Evolutionary conservation across 2,329 filamentous ascomycete genomes (phyloP).

Genomic region (Exophiala spinifera): DNA sequence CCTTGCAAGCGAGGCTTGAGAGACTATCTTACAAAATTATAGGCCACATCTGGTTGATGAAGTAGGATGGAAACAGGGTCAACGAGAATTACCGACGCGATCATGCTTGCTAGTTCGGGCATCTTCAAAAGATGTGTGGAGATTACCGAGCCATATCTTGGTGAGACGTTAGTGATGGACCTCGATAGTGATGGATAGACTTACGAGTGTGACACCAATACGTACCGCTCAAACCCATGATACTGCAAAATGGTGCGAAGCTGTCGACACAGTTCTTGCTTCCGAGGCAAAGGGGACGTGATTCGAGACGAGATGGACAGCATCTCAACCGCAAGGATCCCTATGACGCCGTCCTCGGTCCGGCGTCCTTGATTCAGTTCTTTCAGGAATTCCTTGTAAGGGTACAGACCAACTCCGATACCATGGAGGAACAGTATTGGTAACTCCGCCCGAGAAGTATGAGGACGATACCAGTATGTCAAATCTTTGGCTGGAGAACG

Average conservation of each 20-base stretch:
- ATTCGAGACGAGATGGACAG: slow-evolving; percentile 50
- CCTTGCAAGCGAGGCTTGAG: background rate
- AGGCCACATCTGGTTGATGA: slow-evolving; percentile 67
- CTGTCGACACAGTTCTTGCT: slow-evolving; percentile 52
- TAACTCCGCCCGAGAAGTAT: slow-evolving; percentile 51
- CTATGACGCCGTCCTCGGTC: slow-evolving; percentile 11
- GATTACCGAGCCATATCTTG: slow-evolving; percentile 59
- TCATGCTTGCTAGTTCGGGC: slow-evolving; percentile 42
- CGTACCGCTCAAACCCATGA: slow-evolving; percentile 58
- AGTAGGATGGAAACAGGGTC: slow-evolving; percentile 66
- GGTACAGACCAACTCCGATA: slow-evolving; percentile 65
- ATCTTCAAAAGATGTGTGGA: slow-evolving; percentile 61
- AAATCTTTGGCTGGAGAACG: slow-evolving; percentile 9
- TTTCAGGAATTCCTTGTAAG: slow-evolving; percentile 58
- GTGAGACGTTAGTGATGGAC: background rate
- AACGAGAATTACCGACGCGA: slow-evolving; percentile 50
- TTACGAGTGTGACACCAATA: slow-evolving; percentile 59
- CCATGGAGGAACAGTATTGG: slow-evolving; percentile 69
- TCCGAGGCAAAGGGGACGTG: slow-evolving; percentile 8
- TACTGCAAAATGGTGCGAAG: slow-evolving; percentile 56
- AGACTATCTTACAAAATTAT: slow-evolving; percentile 55
- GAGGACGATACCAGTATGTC: slow-evolving; percentile 64
- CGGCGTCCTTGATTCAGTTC: slow-evolving; percentile 47
- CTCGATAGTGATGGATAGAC: background rate
- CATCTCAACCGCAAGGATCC: slow-evolving; percentile 20